phyloP scores from a whole-genome alignment of 192 early-diverging fungal genomes.

The Bifiguratus adelaidae region DNA sequence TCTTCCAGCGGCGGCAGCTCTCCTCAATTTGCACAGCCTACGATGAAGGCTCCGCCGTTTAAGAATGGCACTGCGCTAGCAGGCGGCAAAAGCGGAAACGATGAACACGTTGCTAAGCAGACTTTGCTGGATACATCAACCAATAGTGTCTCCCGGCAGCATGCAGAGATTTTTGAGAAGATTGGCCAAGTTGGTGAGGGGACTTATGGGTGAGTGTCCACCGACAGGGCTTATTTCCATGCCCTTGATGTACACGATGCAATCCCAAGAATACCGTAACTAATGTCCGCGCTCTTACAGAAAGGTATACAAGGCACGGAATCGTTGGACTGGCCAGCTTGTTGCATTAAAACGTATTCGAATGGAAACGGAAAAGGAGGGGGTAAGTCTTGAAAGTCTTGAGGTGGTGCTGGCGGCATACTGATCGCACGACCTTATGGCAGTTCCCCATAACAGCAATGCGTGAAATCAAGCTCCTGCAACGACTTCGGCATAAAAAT shows the following conservation, averaged over 20 bases:
- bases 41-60: neutral
- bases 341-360: conserved; percentile 79
- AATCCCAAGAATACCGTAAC: neutral
- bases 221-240: neutral
- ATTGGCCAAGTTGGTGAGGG: conserved; percentile 77
- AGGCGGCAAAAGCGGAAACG: neutral
- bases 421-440: neutral
- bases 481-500: conserved; percentile 54
- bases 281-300: conserved; percentile 16
- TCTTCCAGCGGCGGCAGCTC: too few species aligned
- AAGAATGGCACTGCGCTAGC: neutral
- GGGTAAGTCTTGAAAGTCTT: conserved; percentile 24
- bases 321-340: conserved; percentile 52
- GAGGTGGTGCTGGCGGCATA: neutral
- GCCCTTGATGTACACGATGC: neutral
- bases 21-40: neutral
- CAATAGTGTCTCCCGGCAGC: conserved; percentile 10
- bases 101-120: too few species aligned
- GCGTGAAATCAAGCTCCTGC: conserved; percentile 74
- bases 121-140: too few species aligned
- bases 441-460: conserved; percentile 80
- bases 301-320: conserved; percentile 75
- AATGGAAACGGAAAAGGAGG: conserved; percentile 71
- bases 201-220: conserved; percentile 52
- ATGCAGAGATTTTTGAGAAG: conserved; percentile 51